A percentile compares a stretch with the other conserved stretches of the same genome.
phyloP scores from a whole-genome alignment of 768 basidiomycete genomes.

The Sporobolomyces pararoseus region DNA sequence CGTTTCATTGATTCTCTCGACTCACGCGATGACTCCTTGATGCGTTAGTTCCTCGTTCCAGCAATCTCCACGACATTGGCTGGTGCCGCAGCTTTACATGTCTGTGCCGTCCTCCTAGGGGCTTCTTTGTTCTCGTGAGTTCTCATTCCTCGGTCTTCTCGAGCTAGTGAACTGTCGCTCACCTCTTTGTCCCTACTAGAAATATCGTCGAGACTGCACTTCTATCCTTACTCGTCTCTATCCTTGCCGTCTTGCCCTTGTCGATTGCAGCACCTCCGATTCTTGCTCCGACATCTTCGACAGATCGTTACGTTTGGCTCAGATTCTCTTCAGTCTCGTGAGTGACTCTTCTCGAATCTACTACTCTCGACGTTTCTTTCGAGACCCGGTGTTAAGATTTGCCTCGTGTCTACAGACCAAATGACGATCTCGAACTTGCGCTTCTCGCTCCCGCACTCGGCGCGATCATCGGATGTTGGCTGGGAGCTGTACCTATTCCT shows the following conservation, averaged over 20 bases:
- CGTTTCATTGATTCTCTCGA: too few relatives aligned
- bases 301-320: constrained; percentile 67
- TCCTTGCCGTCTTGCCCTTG: constrained; percentile 57
- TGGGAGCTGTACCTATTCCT: constrained; percentile 75
- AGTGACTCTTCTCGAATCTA: constrained; percentile 52
- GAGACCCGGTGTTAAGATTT: too few relatives aligned
- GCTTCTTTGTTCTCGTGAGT: constrained; percentile 64
- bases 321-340: constrained; percentile 75
- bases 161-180: neutral
- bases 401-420: constrained; percentile 29
- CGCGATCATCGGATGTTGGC: constrained; percentile 70
- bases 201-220: constrained; percentile 62
- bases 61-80: constrained; percentile 52
- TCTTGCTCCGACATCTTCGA: constrained; percentile 68
- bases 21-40: neutral
- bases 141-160: neutral
- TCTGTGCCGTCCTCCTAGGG: constrained; percentile 64
- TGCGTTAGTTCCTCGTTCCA: constrained; percentile 23
- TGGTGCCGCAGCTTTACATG: constrained; percentile 55
- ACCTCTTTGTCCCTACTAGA: constrained; percentile 48
- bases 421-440: constrained; percentile 67
- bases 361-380: too few relatives aligned
- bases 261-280: constrained; percentile 62
- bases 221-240: constrained; percentile 64
- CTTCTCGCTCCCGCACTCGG: constrained; percentile 76